Percentiles rank a stretch among this genome's conserved stretches.
Conservation (phyloP, 768 basidiomycete species). For the Psilocybe cyanescens region DNA sequence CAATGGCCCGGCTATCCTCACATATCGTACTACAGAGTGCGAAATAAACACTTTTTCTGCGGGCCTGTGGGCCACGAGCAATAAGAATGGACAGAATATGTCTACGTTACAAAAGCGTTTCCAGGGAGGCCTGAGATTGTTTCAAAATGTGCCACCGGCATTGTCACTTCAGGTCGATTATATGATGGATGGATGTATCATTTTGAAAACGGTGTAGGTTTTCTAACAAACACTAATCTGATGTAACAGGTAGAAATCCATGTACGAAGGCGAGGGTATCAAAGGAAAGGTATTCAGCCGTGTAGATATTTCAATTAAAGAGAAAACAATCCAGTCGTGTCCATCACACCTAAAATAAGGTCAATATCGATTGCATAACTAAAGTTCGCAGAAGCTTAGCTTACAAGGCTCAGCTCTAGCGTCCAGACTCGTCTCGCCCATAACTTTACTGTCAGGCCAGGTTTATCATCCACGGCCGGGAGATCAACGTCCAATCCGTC, state of each 20-base stretch:
- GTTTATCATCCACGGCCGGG: constrained; percentile 54
- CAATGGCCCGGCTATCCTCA: not conserved
- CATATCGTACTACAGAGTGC: not conserved
- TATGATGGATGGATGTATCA: constrained; percentile 10
- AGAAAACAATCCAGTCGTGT: constrained; percentile 7
- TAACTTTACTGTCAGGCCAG: constrained; percentile 73
- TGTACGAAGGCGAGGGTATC: constrained; percentile 25
- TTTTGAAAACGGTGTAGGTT: constrained; percentile 8
- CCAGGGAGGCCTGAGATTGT: constrained; percentile 9
- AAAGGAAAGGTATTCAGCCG: constrained; percentile 30
- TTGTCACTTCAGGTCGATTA: not conserved
- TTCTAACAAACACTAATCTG: constrained; percentile 20
- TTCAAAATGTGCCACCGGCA: not conserved
- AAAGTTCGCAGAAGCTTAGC: constrained; percentile 18
- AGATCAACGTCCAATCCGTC: constrained; percentile 93
- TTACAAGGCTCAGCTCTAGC: constrained; percentile 90
- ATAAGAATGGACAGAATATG: constrained; percentile 15
- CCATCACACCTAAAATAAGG: constrained; percentile 24
- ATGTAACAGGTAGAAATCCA: constrained; percentile 26
- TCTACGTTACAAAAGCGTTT: constrained; percentile 10
- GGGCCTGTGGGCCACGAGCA: not conserved
- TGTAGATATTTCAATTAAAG: constrained; percentile 24
- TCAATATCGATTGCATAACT: not conserved
- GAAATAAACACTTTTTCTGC: not conserved
- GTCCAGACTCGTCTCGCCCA: constrained; percentile 99